Conservation (phyloP, 495 filamentous ascomycete species). For the Cryomyces minteri region DNA sequence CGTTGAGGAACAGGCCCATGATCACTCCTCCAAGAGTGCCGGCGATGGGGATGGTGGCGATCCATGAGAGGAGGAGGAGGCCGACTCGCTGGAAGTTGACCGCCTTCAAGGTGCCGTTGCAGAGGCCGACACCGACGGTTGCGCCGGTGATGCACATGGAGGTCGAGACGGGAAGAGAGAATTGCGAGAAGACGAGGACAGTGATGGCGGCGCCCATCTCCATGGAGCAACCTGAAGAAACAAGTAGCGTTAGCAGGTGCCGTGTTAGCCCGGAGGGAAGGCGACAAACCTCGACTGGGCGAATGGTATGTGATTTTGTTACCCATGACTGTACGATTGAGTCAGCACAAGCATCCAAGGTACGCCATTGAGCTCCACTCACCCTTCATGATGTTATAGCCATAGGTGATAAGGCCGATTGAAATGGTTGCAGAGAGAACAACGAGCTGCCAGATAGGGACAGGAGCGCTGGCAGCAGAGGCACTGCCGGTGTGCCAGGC, state of each 20-base stretch:
- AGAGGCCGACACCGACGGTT: constrained; percentile 19
- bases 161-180: constrained; percentile 31
- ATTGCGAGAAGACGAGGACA: constrained; percentile 42
- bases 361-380: too few species aligned
- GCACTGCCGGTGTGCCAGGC: constrained; percentile 21
- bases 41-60: constrained; percentile 43
- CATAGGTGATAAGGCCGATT: constrained; percentile 40
- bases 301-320: constrained; percentile 53
- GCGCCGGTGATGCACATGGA: constrained; percentile 22
- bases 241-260: too few species aligned
- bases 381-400: constrained; percentile 60
- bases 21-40: constrained; percentile 38
- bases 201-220: constrained; percentile 49
- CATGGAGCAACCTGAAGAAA: too few species aligned
- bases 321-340: too few species aligned
- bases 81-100: constrained; percentile 46
- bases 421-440: constrained; percentile 29
- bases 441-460: constrained; percentile 49
- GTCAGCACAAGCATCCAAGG: too few species aligned
- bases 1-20: constrained; percentile 42
- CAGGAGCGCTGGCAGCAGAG: constrained; percentile 26
- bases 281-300: constrained; percentile 38
- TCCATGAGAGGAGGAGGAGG: constrained; percentile 35
- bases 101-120: constrained; percentile 27
- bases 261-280: too few species aligned